phyloP scores from a whole-genome alignment of 768 basidiomycete genomes.

The Phylloporus sp. region DNA sequence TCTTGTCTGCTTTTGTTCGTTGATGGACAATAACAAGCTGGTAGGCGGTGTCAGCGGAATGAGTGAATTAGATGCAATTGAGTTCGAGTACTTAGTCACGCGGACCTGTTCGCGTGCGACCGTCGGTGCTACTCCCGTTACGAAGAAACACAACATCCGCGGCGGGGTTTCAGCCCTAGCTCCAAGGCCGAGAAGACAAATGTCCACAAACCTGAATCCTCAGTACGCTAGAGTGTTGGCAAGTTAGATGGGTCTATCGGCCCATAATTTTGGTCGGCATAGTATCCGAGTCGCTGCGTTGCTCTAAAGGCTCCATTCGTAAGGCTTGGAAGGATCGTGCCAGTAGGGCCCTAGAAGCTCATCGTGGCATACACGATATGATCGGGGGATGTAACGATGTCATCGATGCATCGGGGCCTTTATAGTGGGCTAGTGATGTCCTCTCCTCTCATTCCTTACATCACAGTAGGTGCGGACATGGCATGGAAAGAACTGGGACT shows the following conservation, averaged over 20 bases:
- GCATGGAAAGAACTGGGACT: not conserved
- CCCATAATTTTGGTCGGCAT: too few species aligned
- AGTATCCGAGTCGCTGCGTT: too few species aligned
- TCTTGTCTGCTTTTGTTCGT: not conserved
- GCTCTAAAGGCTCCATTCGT: too few species aligned
- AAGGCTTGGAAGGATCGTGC: too few species aligned
- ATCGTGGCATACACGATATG: not conserved
- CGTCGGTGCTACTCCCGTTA: not conserved
- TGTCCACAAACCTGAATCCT: too few species aligned
- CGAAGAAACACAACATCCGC: too few species aligned
- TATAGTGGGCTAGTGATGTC: slow-evolving; percentile 15
- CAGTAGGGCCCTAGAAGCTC: too few species aligned
- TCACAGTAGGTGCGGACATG: slow-evolving; percentile 16
- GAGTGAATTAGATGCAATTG: not conserved
- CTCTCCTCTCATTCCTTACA: slow-evolving; percentile 14
- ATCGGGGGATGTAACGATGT: not conserved
- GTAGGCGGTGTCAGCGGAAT: slow-evolving; percentile 2
- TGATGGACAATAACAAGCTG: not conserved
- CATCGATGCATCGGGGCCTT: not conserved
- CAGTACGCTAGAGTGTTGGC: too few species aligned
- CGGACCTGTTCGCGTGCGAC: not conserved
- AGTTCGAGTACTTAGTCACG: slow-evolving; percentile 4
- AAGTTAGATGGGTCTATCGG: too few species aligned
- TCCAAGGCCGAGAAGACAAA: too few species aligned
- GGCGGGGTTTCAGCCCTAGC: too few species aligned